These are phyloP conservation scores for Carex kokanica DNA, from an alignment of 176 grass and related monocot species.

Conservation along the genomic window DNA sequence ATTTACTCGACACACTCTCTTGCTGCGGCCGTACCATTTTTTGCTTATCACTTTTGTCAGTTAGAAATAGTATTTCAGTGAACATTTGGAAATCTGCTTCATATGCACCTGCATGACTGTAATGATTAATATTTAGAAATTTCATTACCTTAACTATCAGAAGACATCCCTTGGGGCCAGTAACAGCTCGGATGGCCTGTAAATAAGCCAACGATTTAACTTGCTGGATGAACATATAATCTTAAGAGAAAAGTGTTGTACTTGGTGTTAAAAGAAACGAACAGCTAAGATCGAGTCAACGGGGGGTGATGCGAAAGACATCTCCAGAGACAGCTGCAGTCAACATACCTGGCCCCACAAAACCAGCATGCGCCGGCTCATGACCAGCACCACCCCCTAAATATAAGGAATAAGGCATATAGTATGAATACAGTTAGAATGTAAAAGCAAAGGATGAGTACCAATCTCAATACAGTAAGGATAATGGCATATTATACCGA, in stretches of 20 bases:
- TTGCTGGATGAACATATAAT: slow-evolving; percentile 1
- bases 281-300: slow-evolving; percentile 94
- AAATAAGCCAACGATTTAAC: slow-evolving; percentile 33
- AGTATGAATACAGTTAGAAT: not conserved
- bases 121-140: slow-evolving; percentile 22
- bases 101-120: not conserved
- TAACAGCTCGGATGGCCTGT: slow-evolving; percentile 98
- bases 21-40: not conserved
- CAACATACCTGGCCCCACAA: slow-evolving; percentile 97
- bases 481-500: slow-evolving; percentile 12
- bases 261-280: slow-evolving; percentile 35
- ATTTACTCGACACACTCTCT: slow-evolving; percentile 1
- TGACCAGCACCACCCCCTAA: slow-evolving; percentile 96
- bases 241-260: slow-evolving; percentile 6
- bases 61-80: not conserved
- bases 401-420: slow-evolving; percentile 24
- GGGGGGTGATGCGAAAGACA: slow-evolving; percentile 86
- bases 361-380: slow-evolving; percentile 95
- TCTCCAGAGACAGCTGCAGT: slow-evolving; percentile 95
- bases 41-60: not conserved
- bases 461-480: not conserved
- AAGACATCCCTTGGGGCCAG: slow-evolving; percentile 93
- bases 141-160: slow-evolving; percentile 84
- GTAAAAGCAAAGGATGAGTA: not conserved
- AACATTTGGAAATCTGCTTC: not conserved